A percentile compares a stretch with the other conserved stretches of the same genome.
phyloP scores from a whole-genome alignment of 2,329 filamentous ascomycete species.

The Aspergillus vadensis region DNA sequence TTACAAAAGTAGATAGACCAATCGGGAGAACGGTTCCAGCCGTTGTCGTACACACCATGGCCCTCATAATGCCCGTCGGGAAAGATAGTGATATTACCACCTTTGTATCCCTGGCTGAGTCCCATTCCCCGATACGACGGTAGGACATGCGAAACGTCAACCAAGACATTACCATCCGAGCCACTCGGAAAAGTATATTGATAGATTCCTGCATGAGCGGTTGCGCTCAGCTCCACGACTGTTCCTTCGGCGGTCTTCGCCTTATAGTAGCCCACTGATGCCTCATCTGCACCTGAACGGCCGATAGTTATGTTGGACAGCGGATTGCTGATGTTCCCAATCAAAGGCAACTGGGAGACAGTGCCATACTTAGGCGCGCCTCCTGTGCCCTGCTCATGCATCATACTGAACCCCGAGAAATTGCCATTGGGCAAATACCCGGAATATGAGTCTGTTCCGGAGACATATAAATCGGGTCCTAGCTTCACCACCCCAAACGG shows the following conservation, averaged over 20 bases:
- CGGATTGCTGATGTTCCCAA: slow-evolving; percentile 56
- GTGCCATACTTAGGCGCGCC: slow-evolving; percentile 72
- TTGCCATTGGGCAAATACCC: slow-evolving; percentile 49
- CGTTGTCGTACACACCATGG: slow-evolving; percentile 64
- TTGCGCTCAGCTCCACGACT: slow-evolving; percentile 59
- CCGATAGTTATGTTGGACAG: slow-evolving; percentile 59
- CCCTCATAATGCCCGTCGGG: slow-evolving; percentile 60
- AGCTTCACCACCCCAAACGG: slow-evolving; percentile 50
- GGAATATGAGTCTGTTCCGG: slow-evolving; percentile 43
- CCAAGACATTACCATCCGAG: slow-evolving; percentile 52
- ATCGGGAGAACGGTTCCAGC: slow-evolving; percentile 65
- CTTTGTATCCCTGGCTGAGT: slow-evolving; percentile 63
- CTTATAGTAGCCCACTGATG: slow-evolving; percentile 64
- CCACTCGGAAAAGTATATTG: slow-evolving; percentile 59
- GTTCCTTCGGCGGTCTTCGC: slow-evolving; percentile 59
- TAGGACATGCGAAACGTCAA: slow-evolving; percentile 68
- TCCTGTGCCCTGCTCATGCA: slow-evolving; percentile 68
- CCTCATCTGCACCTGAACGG: slow-evolving; percentile 54
- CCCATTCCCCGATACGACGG: slow-evolving; percentile 63
- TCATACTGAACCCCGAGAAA: slow-evolving; percentile 63
- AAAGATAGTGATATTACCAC: slow-evolving; percentile 59
- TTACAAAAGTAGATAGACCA: slow-evolving; percentile 44
- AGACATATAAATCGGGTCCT: slow-evolving; percentile 43
- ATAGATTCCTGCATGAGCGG: slow-evolving; percentile 55
- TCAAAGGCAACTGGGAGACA: slow-evolving; percentile 60